These are phyloP conservation scores for Cyberlindnera samutprakarnensis DNA, from an alignment of 805 yeast species.

Conservation along the genomic window DNA sequence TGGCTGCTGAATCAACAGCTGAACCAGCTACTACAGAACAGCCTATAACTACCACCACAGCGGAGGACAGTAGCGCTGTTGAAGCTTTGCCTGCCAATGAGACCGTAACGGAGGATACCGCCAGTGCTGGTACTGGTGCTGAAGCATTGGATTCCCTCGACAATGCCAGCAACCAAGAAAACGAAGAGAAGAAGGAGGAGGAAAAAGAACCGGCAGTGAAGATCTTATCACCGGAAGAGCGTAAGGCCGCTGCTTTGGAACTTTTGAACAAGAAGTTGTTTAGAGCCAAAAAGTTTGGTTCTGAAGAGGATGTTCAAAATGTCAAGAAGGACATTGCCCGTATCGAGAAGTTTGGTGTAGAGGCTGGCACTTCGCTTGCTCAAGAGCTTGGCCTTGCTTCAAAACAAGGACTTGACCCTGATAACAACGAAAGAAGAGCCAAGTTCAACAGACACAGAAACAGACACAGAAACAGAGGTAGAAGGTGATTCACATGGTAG, in stretches of 20 bases:
- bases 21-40: neutral
- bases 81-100: slow-evolving; percentile 2
- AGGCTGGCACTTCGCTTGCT: slow-evolving; percentile 57
- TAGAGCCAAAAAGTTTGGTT: slow-evolving; percentile 74
- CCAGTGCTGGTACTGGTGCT: too few relatives aligned
- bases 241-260: slow-evolving; percentile 60
- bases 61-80: neutral
- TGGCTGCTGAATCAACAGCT: slow-evolving; percentile 1
- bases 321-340: slow-evolving; percentile 60
- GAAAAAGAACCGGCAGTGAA: slow-evolving; percentile 25
- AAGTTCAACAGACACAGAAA: slow-evolving; percentile 37
- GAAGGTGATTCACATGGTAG: too few relatives aligned
- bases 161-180: too few relatives aligned
- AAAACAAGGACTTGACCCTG: slow-evolving; percentile 8
- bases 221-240: slow-evolving; percentile 56
- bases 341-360: slow-evolving; percentile 80
- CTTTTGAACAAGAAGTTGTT: slow-evolving; percentile 57
- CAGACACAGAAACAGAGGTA: slow-evolving; percentile 1
- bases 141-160: too few relatives aligned
- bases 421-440: slow-evolving; percentile 6
- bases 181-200: slow-evolving; percentile 14
- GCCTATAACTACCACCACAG: neutral
- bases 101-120: slow-evolving; percentile 3
- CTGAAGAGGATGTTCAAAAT: slow-evolving; percentile 39
- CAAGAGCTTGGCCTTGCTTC: slow-evolving; percentile 50